These are phyloP conservation scores for Pleurotus sapidus DNA, from an alignment of 768 basidiomycete species.

Conservation along the genomic window DNA sequence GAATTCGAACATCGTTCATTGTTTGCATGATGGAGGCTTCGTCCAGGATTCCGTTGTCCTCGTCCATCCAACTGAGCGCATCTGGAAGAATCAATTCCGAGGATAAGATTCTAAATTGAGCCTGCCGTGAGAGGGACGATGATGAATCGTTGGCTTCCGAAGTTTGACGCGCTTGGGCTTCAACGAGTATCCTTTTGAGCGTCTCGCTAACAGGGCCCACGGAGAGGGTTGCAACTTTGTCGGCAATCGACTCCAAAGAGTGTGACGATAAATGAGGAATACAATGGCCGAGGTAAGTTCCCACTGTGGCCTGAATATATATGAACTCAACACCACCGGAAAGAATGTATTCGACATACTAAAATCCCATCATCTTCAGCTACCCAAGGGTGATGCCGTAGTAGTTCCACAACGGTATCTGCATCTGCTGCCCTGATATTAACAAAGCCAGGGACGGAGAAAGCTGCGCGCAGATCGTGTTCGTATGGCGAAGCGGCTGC, in stretches of 20 bases:
- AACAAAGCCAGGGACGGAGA: constrained; percentile 16
- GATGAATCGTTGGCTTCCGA: background rate
- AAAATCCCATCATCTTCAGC: constrained; percentile 24
- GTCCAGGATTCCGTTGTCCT: constrained; percentile 41
- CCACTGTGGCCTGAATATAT: constrained; percentile 7
- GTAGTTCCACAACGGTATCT: constrained; percentile 32
- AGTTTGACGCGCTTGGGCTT: background rate
- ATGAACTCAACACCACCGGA: constrained; percentile 12
- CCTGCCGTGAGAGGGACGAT: constrained; percentile 27
- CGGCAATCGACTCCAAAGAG: background rate
- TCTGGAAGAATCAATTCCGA: constrained; percentile 42
- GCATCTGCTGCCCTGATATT: constrained; percentile 27
- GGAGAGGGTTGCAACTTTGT: background rate
- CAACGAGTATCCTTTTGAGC: background rate
- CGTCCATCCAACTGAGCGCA: constrained; percentile 53
- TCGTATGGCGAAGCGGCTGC: constrained; percentile 36
- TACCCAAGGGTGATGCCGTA: constrained; percentile 36
- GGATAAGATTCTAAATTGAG: constrained; percentile 19
- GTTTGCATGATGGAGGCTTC: constrained; percentile 39
- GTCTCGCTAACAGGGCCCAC: background rate
- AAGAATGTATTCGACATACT: constrained; percentile 22
- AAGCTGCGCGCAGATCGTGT: constrained; percentile 18
- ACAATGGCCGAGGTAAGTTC: background rate
- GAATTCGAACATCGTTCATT: constrained; percentile 40
- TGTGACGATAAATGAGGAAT: background rate